Base-by-base conservation (phyloP, 106 monocot genomes). In the Dactylorhiza incarnata region DNA sequence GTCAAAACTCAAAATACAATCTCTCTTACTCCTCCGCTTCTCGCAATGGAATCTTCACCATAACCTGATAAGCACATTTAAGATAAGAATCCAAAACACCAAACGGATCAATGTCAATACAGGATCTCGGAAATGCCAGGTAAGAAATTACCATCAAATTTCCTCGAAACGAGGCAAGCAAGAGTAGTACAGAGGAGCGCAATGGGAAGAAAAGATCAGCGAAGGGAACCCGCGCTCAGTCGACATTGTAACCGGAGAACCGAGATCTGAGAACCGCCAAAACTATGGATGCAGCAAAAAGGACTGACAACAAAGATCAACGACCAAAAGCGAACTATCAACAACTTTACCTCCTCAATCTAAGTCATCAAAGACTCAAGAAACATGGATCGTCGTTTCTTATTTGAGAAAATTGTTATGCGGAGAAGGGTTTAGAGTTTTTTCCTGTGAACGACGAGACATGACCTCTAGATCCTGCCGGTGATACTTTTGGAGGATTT, bases 101-200 rank as follows among this genome's bases (percentile, higher is more conserved):
- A 29, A 65, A 65, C 10, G 65, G 65, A 63, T 37, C 29, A 26
- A 65, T 26, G 9, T n/a, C 58, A 59, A 59, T 7, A 20, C 58
- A 8, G 6, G 58, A 59, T 22, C 58, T 19, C 58, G 20, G 19
- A 59, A 59, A 23, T 22, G 22, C 20, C 65, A 29, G 65, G 12
- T 14, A 29, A 65, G 65, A 65, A 65, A 25, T 65, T 6, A 65
- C 65, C 9, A 65, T 65, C 65, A 29, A 65, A 65, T 13, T 65
- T 65, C 29, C 12, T 65, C 29, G 4, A 65, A 65, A 11, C 10
- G 1, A 26, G 25, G 65, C 29, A 29, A 7, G 11, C 24, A 9
- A 65, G 29, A n/a, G 6, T 11, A 5, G 5, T 26, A 65, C 65
- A 26, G 29, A 65, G 12, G 9, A 29, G 9, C 12, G 29, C 65